Conservation (phyloP, 2,329 filamentous ascomycete species). For the Colletotrichum brevisporum region DNA sequence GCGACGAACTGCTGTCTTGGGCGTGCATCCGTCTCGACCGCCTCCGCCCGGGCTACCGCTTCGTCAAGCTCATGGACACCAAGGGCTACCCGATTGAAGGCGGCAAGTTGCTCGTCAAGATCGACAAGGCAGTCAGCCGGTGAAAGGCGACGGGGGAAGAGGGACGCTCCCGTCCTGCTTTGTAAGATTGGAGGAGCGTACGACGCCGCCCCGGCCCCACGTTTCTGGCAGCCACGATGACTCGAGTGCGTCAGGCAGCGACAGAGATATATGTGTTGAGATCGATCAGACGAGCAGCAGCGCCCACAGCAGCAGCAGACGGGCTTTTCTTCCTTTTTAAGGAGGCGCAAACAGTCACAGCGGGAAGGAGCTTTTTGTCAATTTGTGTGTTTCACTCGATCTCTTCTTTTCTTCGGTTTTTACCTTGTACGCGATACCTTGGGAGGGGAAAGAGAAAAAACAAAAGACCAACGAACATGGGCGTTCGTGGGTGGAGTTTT, state of each 20-base stretch:
- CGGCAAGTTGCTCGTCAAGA: slow-evolving; percentile 65
- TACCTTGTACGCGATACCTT: slow-evolving; percentile 20
- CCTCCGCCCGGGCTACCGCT: slow-evolving; percentile 68
- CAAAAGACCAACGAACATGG: slow-evolving; percentile 7
- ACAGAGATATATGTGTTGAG: background rate
- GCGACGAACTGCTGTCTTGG: slow-evolving; percentile 64
- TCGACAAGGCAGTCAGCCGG: slow-evolving; percentile 60
- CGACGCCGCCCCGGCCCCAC: background rate
- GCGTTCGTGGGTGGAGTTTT: slow-evolving; percentile 19
- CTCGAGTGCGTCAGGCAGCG: background rate
- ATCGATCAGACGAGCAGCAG: slow-evolving; percentile 4
- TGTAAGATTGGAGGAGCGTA: background rate
- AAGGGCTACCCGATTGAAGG: slow-evolving; percentile 60
- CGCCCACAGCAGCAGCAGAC: background rate
- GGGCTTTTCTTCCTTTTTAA: slow-evolving; percentile 21
- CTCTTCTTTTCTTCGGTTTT: background rate
- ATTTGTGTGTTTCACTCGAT: background rate
- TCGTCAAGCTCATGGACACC: slow-evolving; percentile 64
- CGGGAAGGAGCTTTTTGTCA: too few species aligned
- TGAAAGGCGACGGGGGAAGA: slow-evolving; percentile 42
- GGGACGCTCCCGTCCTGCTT: background rate
- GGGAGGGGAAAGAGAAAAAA: background rate
- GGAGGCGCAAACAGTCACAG: slow-evolving; percentile 7
- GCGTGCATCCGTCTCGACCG: slow-evolving; percentile 73
- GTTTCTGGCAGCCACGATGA: background rate